A percentile compares a stretch with the other conserved stretches of the same genome.
Conservation (phyloP, 2,329 filamentous ascomycete species). For the Cryphonectria carpinicola region DNA sequence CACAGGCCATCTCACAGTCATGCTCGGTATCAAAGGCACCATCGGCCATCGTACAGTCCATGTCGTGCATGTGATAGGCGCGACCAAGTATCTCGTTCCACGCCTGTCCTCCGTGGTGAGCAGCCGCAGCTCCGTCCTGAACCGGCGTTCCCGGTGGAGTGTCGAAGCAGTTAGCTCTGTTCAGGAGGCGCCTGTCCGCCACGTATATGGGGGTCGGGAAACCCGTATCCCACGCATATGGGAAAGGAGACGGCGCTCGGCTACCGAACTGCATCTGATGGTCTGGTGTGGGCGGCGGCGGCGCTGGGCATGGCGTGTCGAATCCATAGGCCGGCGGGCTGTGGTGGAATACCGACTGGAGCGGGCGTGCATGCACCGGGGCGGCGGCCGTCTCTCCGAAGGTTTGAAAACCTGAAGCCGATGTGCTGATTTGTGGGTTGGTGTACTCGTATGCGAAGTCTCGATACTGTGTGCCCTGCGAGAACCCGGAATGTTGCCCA, state of each 20-base stretch:
- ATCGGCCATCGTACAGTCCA: background rate
- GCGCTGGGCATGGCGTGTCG: background rate
- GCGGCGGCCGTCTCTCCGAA: background rate
- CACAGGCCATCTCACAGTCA: background rate
- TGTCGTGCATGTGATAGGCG: background rate
- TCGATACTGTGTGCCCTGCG: background rate
- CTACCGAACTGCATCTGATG: background rate
- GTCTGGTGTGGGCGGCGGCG: background rate
- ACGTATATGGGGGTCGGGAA: background rate
- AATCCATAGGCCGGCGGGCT: background rate
- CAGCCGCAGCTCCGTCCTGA: background rate
- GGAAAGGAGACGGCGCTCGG: background rate
- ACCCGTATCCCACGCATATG: background rate
- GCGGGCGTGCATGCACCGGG: background rate
- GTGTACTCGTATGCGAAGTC: background rate
- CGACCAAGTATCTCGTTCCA: background rate
- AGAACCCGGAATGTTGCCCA: background rate
- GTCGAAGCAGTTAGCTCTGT: background rate
- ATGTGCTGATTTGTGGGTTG: background rate
- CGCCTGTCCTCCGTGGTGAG: background rate
- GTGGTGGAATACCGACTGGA: too few species aligned
- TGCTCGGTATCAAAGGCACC: background rate
- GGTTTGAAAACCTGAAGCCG: too few species aligned
- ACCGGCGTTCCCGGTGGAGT: background rate
- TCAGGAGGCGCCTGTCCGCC: background rate